Percentiles rank a stretch among this genome's conserved stretches.
These are phyloP conservation scores for Exidia glandulosa DNA, from an alignment of 768 basidiomycete species.

Conservation along the genomic window DNA sequence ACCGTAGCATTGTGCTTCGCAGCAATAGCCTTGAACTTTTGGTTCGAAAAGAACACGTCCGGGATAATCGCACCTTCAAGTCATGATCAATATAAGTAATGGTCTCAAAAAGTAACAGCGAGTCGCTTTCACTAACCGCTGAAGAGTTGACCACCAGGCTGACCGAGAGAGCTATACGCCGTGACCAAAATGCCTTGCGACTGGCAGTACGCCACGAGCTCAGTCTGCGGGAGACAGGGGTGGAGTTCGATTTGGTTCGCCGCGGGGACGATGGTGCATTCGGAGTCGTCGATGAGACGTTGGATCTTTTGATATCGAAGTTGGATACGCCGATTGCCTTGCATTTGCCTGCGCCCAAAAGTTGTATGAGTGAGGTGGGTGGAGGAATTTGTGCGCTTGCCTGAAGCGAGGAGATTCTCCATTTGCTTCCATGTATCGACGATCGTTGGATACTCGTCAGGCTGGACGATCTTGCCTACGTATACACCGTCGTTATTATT, in stretches of 20 bases:
- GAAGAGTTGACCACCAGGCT: neutral
- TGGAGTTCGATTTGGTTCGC: conserved; percentile 42
- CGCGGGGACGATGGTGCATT: conserved; percentile 43
- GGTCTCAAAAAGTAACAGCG: neutral
- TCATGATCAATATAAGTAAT: neutral
- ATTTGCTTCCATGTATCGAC: conserved; percentile 25
- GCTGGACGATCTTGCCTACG: too few species aligned
- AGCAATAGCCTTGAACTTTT: neutral
- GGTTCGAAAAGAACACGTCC: conserved; percentile 1
- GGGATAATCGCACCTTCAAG: neutral
- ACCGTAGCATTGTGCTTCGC: neutral
- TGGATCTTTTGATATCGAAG: conserved; percentile 41
- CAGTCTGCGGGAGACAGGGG: neutral
- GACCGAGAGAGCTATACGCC: neutral
- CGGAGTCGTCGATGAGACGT: conserved; percentile 31
- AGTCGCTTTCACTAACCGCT: neutral
- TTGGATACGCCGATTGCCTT: conserved; percentile 46
- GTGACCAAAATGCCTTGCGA: neutral
- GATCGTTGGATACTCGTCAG: conserved; percentile 16
- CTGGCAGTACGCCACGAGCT: neutral
- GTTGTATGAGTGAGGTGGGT: too few species aligned
- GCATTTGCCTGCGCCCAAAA: conserved; percentile 31
- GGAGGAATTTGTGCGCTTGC: too few species aligned
- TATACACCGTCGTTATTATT: too few species aligned
- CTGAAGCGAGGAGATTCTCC: conserved; percentile 23